These are phyloP conservation scores for Allium cepa DNA, from an alignment of 106 monocot species.

Conservation along the genomic window DNA sequence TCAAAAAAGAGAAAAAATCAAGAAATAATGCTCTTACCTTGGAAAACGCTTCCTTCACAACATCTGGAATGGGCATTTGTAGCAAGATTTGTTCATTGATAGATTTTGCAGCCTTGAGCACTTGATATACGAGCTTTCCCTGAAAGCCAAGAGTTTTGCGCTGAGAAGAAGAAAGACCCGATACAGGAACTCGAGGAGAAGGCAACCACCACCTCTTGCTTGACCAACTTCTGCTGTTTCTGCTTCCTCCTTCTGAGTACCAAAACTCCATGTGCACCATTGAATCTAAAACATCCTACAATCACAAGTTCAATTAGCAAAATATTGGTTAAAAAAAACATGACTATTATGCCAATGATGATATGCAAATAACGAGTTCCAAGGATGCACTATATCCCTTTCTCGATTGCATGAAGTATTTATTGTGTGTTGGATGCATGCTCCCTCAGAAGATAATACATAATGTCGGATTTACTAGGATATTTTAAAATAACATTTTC, in stretches of 20 bases:
- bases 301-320: no score
- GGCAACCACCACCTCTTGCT: constrained; percentile 98
- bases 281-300: constrained; percentile 87
- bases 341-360: no score
- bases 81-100: constrained; percentile 85
- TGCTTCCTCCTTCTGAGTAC: constrained; percentile 49
- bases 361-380: no score
- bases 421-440: no score
- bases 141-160: constrained; percentile 75
- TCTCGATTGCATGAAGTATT: no score
- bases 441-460: no score
- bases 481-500: no score
- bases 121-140: constrained; percentile 71
- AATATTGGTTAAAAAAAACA: no score
- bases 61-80: constrained; percentile 65
- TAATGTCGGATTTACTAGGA: no score
- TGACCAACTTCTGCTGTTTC: constrained; percentile 6
- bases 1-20: no score
- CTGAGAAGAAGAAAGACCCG: constrained; percentile 56
- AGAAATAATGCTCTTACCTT: constrained; percentile 32
- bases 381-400: no score
- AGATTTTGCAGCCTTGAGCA: constrained; percentile 87
- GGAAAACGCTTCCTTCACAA: constrained; percentile 60
- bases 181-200: constrained; percentile 60
- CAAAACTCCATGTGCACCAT: constrained; percentile 85